Evolutionary conservation across 2,329 filamentous ascomycete genomes (phyloP).

Genomic region (Scedosporium aurantiacum): DNA sequence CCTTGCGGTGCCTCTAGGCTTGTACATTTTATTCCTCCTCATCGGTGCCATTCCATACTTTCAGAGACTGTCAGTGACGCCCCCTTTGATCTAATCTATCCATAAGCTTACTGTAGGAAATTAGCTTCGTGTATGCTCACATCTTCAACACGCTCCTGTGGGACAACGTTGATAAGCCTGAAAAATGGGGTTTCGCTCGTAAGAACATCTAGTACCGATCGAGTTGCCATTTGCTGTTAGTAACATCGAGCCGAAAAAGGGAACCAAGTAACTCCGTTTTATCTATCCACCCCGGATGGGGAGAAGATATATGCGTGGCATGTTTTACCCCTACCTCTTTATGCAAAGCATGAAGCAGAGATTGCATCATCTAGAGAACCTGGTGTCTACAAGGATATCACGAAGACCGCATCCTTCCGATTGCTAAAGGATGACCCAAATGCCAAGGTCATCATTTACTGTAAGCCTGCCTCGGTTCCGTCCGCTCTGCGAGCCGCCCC

Average conservation of each 20-base stretch:
- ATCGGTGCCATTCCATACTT: constrained; percentile 57
- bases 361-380: constrained; percentile 41
- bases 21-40: constrained; percentile 58
- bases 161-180: constrained; percentile 63
- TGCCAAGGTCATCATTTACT: constrained; percentile 51
- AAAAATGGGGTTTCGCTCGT: constrained; percentile 82
- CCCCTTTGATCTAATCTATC: background rate
- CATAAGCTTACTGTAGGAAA: background rate
- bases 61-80: constrained; percentile 62
- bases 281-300: constrained; percentile 61
- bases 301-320: constrained; percentile 85
- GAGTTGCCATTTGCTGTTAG: background rate
- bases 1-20: constrained; percentile 44
- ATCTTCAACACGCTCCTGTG: constrained; percentile 62
- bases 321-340: constrained; percentile 67
- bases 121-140: constrained; percentile 73
- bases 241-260: constrained; percentile 31
- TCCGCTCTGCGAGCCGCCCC: background rate
- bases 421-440: constrained; percentile 53
- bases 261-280: constrained; percentile 83
- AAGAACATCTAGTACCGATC: constrained; percentile 11
- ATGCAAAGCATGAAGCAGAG: constrained; percentile 55
- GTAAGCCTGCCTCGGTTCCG: constrained; percentile 5
- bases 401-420: constrained; percentile 44
- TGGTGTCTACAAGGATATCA: constrained; percentile 42